Evolutionary conservation across 2,329 filamentous ascomycete genomes (phyloP), one percentile per base, ranked within the genome.

Genomic region (Paecilomyces niveus): DNA sequence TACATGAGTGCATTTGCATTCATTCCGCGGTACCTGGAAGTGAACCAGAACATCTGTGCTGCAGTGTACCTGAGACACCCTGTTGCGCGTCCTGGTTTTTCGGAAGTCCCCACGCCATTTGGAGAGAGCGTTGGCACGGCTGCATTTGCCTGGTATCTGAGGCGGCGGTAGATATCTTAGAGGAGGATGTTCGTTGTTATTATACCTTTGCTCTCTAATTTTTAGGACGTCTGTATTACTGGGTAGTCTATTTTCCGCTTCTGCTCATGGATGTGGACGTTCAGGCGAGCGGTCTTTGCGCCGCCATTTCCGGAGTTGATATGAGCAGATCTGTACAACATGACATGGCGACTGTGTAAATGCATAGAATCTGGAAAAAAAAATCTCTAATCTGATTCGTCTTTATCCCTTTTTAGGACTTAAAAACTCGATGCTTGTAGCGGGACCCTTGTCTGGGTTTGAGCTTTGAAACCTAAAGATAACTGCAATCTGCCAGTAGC

Each of bases 61-160:
- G 94, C 94, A 10, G 92, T 99, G 49, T 99, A 99, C 74, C 78
- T 99, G 62, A 84, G 94, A 59, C 93, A 99, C 78, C 94, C 94
- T 0, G 93, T 97, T 51, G 94, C 91, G 26, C 83, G 92, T 61
- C 88, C 88, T 2, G 92, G 92, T 10, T 69, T 85, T 64, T 87
- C 89, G 3, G 94, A 93, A 74, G 88, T 93, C 61, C 93, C 93
- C 1, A 91, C 90, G 24, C 93, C 93, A 18, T 97, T 92, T 75
- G 76, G 79, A 55, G 79, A 83, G 58, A 78, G 85, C 63, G 83
- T 87, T n/a, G 87, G 83, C 71, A 90, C 92, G 73, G 77, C 95
- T 70, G 91, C 92, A 0, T 96, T 92, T 75, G 92, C 90, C 74
- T 99, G 93, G 93, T 99, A 97, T 75, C 75, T 97, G 77, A 83